Evolutionary conservation across 352 stramenopile genomes (phyloP), one percentile per base, ranked within the genome.

Genomic region (Albugo laibachii): DNA sequence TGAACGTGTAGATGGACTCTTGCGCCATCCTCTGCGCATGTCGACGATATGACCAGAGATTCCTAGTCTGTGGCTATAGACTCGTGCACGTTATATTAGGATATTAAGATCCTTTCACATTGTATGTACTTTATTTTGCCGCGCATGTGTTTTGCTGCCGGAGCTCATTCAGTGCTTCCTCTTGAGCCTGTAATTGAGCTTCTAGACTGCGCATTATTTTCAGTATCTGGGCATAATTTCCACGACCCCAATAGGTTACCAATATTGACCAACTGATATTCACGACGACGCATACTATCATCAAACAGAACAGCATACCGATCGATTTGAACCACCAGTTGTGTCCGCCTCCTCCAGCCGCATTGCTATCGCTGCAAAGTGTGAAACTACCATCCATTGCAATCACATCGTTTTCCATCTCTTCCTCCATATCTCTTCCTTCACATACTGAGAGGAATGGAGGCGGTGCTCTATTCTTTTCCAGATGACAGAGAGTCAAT

Each of bases 401-500:
- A 14, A 31, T 34, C 10, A 10, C 8, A 31, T 31, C 24, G 24
- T 8, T 8, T 31, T 31, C 24, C 8, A 10, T 3, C 24, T 31
- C 24, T 49, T 38, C 18, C 16, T 15, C 48, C 15, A 10, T 47
- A 8, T 42, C 49, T 52, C 41, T 13, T 37, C n/a, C 36, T 35
- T 18, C 42, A 34, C n/a, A 10, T 4, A 34, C 8, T 15, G 19
- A 10, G 19, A 16, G 16, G 4, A 6, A 16, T n/a, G 15, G 2
- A 6, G 45, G 19, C 4, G n/a, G 45, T 44, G 45, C n/a, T 44
- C 5, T 27, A 8, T 10, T 27, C 47, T 50, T 58, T 47, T 66
- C 54, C 4, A 83, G 47, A 43, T 70, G 68, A 34, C 69, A 49
- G 20, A 73, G 62, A 0, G 70, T 62, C 36, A 72, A 59, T 36